Conservation (phyloP, 768 basidiomycete genomes). For the Phlebiopsis gigantea region DNA sequence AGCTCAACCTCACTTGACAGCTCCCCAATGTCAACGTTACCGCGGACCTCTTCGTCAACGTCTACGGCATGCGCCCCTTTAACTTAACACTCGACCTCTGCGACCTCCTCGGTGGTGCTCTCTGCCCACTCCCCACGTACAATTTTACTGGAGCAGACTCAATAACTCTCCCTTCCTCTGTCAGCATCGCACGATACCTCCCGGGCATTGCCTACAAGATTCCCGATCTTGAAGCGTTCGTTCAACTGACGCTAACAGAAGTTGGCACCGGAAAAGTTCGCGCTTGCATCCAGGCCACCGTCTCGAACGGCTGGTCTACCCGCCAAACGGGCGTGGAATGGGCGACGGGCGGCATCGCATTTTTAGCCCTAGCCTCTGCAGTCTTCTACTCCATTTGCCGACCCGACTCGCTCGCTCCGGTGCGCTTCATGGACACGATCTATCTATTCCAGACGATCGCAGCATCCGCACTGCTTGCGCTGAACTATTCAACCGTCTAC, state of each 20-base stretch:
- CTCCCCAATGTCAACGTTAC: conserved; percentile 73
- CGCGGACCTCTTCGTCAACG: conserved; percentile 77
- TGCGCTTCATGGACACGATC: conserved; percentile 77
- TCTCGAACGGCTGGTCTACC: conserved; percentile 87
- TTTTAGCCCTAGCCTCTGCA: conserved; percentile 53
- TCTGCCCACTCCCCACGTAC: conserved; percentile 80
- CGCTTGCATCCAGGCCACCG: conserved; percentile 87
- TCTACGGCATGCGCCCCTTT: conserved; percentile 80
- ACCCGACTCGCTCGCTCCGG: conserved; percentile 55
- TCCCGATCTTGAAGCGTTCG: conserved; percentile 90
- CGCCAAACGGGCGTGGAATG: conserved; percentile 73
- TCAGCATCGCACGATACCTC: conserved; percentile 51
- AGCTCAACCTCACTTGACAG: conserved; percentile 29
- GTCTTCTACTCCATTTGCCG: conserved; percentile 48
- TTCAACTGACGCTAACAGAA: conserved; percentile 69
- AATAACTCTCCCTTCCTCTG: conserved; percentile 54
- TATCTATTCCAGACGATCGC: conserved; percentile 84
- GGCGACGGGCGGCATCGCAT: conserved; percentile 60
- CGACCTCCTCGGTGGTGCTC: conserved; percentile 63
- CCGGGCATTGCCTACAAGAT: conserved; percentile 80
- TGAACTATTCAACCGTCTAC: conserved; percentile 87
- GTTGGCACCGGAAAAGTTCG: conserved; percentile 66
- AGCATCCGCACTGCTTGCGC: conserved; percentile 67
- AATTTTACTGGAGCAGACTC: conserved; percentile 84
- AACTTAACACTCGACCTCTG: conserved; percentile 90